Evolutionary conservation across 306 rosid genomes (phyloP), one percentile per base, ranked within the genome.

Genomic region (Quercus variabilis): DNA sequence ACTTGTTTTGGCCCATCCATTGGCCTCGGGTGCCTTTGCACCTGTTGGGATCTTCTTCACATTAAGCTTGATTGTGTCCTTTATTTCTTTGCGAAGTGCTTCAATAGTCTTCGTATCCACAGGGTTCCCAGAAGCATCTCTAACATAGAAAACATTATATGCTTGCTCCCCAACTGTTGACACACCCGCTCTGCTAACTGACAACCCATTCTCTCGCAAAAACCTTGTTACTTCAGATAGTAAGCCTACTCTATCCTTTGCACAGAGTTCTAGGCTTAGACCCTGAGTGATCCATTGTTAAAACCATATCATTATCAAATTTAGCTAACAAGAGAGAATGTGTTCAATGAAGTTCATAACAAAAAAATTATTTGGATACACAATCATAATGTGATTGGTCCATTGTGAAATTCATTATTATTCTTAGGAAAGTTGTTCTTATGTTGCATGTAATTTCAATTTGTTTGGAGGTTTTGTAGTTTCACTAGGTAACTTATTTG

Each of bases 181-280:
- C 46, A 92, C 88, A 4, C 92, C 97, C 30, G 97, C 98, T 80
- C 97, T 87, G 43, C 90, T 80, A 19, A 91, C 97, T 46, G 92
- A 74, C 74, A 92, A 70, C 1, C 97, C 97, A 76, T 90, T 88
- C 90, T 92, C 97, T 80, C 97, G n/a, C 76, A 91, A 86, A 68
- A 91, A 83, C 89, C 97, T 86, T 31, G 97, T 92, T 49, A 90
- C 97, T 81, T 90, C 96, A 0, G 97, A 92, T 52, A 92, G 81
- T 83, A 92, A 77, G 0, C 97, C 96, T 54, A 90, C 93, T 69
- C 92, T 87, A 57, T 90, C 94, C 80, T 93, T 90, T 64, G 97
- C 93, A 69, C 93, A 90, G 23, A 91, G 88, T 85, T 93, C 97
- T 71, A 91, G 88, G 83, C 92, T 90, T 38, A 92, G 87, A 55